Percentiles rank a stretch among this genome's conserved stretches.
Conservation (phyloP, 305 asterid genomes). For the Fraxinus nigra region DNA sequence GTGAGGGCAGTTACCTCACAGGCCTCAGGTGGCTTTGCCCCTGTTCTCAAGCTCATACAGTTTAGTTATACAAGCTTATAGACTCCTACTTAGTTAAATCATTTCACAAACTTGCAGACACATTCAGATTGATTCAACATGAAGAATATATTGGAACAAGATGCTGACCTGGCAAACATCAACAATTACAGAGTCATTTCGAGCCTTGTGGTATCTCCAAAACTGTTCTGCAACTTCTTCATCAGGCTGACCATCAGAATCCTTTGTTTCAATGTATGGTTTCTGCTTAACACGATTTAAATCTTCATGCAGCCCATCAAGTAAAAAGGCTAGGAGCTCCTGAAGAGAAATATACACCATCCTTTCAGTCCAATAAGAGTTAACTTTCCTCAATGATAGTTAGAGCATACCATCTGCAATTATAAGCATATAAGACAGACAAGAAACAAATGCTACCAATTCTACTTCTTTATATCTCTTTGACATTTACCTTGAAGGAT, state of each 20-base stretch:
- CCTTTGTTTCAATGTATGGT: constrained; percentile 81
- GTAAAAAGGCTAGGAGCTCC: constrained; percentile 96
- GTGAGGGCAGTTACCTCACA: not conserved
- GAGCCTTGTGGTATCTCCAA: constrained; percentile 92
- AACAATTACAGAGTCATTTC: constrained; percentile 87
- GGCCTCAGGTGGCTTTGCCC: not conserved
- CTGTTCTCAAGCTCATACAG: not conserved
- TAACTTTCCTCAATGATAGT: not conserved
- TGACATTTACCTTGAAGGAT: not conserved
- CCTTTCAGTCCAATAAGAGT: not conserved
- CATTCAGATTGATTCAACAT: not conserved
- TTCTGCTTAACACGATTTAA: constrained; percentile 91
- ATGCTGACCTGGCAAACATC: constrained; percentile 82
- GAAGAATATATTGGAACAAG: constrained; percentile 12
- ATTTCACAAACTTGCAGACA: not conserved
- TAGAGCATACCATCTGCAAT: constrained; percentile 7
- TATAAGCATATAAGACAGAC: not conserved
- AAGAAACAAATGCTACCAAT: not conserved
- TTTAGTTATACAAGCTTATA: not conserved
- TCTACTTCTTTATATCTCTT: not conserved
- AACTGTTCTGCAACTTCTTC: constrained; percentile 85
- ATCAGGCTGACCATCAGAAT: constrained; percentile 75
- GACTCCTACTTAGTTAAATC: not conserved
- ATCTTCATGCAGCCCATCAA: constrained; percentile 97
- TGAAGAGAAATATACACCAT: constrained; percentile 29